Conservation (phyloP, 805 yeast genomes). For the Isabelozyma heimii region DNA sequence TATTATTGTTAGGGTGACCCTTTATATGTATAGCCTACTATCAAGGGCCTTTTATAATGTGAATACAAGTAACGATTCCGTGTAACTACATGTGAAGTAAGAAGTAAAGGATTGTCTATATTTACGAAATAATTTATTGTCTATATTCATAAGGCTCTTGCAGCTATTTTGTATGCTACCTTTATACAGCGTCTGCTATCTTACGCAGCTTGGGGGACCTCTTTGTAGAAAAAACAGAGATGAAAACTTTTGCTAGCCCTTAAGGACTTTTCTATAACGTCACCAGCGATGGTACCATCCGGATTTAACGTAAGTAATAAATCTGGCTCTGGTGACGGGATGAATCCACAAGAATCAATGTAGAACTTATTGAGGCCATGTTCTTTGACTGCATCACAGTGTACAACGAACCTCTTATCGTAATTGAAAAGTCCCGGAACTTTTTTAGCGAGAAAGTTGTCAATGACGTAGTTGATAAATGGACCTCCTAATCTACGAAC, state of each 20-base stretch:
- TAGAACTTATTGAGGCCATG: slow-evolving; percentile 51
- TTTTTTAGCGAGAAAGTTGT: slow-evolving; percentile 10
- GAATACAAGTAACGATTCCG: no score
- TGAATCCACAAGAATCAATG: slow-evolving; percentile 36
- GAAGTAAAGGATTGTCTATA: no score
- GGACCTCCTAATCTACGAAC: slow-evolving; percentile 36
- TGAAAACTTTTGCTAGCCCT: slow-evolving; percentile 38
- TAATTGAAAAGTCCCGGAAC: background rate
- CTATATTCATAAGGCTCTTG: no score
- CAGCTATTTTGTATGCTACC: no score
- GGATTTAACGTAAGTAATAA: slow-evolving; percentile 8
- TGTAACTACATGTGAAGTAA: no score
- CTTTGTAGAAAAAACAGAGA: slow-evolving; percentile 34
- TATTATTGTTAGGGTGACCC: no score
- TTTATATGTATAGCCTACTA: no score
- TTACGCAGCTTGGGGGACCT: slow-evolving; percentile 2
- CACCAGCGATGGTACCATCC: slow-evolving; percentile 11
- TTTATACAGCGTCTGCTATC: no score
- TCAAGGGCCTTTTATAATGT: no score
- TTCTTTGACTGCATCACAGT: slow-evolving; percentile 46
- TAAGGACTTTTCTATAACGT: slow-evolving; percentile 37
- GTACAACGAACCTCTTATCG: slow-evolving; percentile 10
- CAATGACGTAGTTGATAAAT: slow-evolving; percentile 20
- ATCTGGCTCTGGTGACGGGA: slow-evolving; percentile 17
- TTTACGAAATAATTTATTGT: no score